Evolutionary conservation across 2,329 filamentous ascomycete genomes (phyloP).

Genomic region (Neonectria coccinea): DNA sequence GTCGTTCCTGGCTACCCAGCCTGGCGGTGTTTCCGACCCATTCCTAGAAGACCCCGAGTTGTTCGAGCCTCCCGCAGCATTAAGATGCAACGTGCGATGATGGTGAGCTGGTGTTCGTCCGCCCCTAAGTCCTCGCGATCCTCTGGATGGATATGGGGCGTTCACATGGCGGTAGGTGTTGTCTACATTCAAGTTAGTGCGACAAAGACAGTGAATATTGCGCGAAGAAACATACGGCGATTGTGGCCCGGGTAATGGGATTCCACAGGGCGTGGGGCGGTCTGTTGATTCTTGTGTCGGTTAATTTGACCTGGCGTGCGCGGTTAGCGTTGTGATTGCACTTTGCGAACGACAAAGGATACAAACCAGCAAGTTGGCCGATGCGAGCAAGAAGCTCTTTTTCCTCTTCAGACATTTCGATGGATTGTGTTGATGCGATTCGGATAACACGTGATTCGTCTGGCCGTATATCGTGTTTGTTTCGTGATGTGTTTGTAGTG

Average conservation of each 20-base stretch:
- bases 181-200: conserved; percentile 41
- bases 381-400: conserved; percentile 67
- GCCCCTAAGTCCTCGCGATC: conserved; percentile 51
- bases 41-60: conserved; percentile 53
- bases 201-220: background rate
- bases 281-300: conserved; percentile 76
- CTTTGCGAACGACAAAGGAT: conserved; percentile 25
- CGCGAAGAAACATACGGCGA: conserved; percentile 51
- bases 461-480: conserved; percentile 2
- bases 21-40: conserved; percentile 49
- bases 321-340: conserved; percentile 39
- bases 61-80: conserved; percentile 53
- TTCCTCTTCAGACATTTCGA: conserved; percentile 61
- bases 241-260: conserved; percentile 47
- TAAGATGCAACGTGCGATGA: conserved; percentile 73
- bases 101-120: conserved; percentile 56
- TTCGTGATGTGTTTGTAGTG: background rate
- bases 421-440: background rate
- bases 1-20: conserved; percentile 79
- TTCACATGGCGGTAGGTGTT: conserved; percentile 49
- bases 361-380: conserved; percentile 62
- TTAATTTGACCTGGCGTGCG: conserved; percentile 77
- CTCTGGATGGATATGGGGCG: conserved; percentile 51
- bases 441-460: background rate
- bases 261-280: conserved; percentile 51